Percentiles rank a stretch among this genome's conserved stretches.
Evolutionary conservation across 2,329 filamentous ascomycete species (phyloP).

Genomic region (Penicillium sp.): DNA sequence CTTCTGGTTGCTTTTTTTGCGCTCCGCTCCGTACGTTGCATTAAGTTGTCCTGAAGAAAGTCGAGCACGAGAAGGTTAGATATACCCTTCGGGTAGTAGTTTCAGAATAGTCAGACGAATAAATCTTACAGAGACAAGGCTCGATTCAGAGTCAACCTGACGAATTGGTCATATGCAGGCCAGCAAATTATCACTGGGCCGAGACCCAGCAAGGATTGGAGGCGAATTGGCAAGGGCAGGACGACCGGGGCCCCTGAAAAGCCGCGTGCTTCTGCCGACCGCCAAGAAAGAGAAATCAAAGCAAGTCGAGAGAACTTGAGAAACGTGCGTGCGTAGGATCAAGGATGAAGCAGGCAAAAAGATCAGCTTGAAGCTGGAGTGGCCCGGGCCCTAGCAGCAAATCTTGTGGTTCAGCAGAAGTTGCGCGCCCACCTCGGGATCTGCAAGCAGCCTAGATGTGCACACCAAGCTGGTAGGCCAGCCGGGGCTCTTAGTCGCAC

Average conservation of each 20-base stretch:
- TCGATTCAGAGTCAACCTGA: slow-evolving; percentile 9
- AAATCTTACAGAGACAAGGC: slow-evolving; percentile 7
- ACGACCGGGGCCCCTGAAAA: slow-evolving; percentile 7
- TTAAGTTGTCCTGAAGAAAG: neutral
- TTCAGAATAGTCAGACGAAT: neutral
- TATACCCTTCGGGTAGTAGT: neutral
- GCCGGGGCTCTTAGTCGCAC: slow-evolving; percentile 2
- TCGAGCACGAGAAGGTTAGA: slow-evolving; percentile 15
- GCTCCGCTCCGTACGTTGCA: slow-evolving; percentile 8
- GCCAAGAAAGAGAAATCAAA: neutral
- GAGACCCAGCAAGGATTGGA: slow-evolving; percentile 13
- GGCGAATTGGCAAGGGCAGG: slow-evolving; percentile 1
- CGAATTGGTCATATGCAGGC: slow-evolving; percentile 14
- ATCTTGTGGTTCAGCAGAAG: slow-evolving; percentile 12
- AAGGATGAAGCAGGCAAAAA: slow-evolving; percentile 5
- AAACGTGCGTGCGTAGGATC: neutral
- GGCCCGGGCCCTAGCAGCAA: slow-evolving; percentile 9
- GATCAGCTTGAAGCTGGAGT: slow-evolving; percentile 16
- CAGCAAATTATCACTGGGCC: slow-evolving; percentile 12
- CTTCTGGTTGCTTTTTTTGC: slow-evolving; percentile 9
- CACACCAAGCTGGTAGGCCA: slow-evolving; percentile 15
- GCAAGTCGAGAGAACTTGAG: neutral
- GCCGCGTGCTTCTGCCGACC: neutral
- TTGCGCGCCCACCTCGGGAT: slow-evolving; percentile 19
- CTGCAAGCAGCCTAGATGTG: slow-evolving; percentile 21